Base-by-base conservation (phyloP, 352 stramenopile species). In the Globisporangium ultimum region DNA sequence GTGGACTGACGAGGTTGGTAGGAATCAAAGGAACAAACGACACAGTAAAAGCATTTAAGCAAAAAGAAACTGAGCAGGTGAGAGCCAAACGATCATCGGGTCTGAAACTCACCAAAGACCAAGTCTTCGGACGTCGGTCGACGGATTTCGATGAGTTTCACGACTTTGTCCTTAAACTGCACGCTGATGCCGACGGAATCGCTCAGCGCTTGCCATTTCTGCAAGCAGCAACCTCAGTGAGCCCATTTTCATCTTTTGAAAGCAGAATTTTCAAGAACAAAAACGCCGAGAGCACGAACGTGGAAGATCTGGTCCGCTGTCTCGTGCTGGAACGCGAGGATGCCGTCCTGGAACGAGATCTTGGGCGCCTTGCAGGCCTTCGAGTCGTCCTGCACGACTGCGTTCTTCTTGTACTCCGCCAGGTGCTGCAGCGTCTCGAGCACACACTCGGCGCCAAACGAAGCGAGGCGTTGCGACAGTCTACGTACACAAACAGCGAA, bases 161-260 rank as follows among this genome's bases (percentile, higher is more conserved):
- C 67, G 38, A 79, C 63, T 42, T 81, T 87, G 61, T 70, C 71
- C 49, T 74, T 72, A 64, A 87, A 93, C n/a, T 72, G 64, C 3
- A 89, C 72, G 21, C 67, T 76, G 32, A 95, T 53, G 24, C 85
- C 83, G 24, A 95, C 78, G 13, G 75, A 88, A 60, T 87, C 84
- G 47, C 83, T 81, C 47, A 95, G 69, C 43, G 85, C 81, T 52
- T 93, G 83, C 83, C 83, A 95, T 57, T 72, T 68, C 80, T 92
- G 24, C 42, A 47, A 17, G 12, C 22, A 50, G 17, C 1, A 48
- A 61, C 28, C 4, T n/a, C n/a, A n/a, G n/a, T n/a, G n/a, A n/a
- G n/a, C n/a, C n/a, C n/a, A n/a, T n/a, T n/a, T n/a, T n/a, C n/a
- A n/a, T n/a, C n/a, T n/a, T n/a, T n/a, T n/a, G n/a, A n/a, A n/a